phyloP scores from a whole-genome alignment of 352 stramenopile genomes.

The Pythium grandisporangium region DNA sequence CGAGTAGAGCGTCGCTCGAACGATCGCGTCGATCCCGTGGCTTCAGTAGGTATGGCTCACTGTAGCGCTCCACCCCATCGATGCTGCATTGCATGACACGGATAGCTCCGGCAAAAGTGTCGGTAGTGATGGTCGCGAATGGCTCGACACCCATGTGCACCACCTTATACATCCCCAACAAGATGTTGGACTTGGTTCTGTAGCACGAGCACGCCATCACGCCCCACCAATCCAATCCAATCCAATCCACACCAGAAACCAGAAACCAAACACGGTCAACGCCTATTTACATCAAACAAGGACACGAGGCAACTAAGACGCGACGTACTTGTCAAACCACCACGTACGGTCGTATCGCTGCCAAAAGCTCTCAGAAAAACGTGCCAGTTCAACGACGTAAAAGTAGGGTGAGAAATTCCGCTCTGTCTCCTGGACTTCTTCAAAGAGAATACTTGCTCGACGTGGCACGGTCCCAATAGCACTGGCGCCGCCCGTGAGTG shows the following conservation, averaged over 20 bases:
- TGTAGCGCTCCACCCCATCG: conserved; percentile 33
- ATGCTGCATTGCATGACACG: conserved; percentile 50
- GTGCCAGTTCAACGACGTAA: conserved; percentile 53
- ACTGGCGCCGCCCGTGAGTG: too few relatives aligned
- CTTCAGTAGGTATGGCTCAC: conserved; percentile 39
- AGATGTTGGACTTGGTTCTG: conserved; percentile 45
- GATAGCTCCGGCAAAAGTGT: conserved; percentile 46
- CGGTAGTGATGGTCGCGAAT: conserved; percentile 25
- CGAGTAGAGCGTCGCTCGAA: background rate
- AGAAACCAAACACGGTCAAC: background rate
- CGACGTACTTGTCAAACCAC: conserved; percentile 69
- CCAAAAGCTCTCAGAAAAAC: conserved; percentile 66
- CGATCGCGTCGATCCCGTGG: conserved; percentile 9
- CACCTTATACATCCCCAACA: conserved; percentile 54
- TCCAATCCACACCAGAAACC: background rate
- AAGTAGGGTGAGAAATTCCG: conserved; percentile 38
- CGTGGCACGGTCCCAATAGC: too few relatives aligned
- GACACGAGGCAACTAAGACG: too few relatives aligned
- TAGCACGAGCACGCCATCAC: too few relatives aligned
- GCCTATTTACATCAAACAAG: background rate
- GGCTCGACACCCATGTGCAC: conserved; percentile 35
- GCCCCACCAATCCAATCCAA: background rate
- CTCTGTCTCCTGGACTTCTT: conserved; percentile 21
- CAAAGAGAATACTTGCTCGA: too few relatives aligned
- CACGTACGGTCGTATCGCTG: conserved; percentile 62